A percentile compares a stretch with the other conserved stretches of the same genome.
phyloP scores from a whole-genome alignment of 257 asterid genomes.

The Solanum habrochaites region DNA sequence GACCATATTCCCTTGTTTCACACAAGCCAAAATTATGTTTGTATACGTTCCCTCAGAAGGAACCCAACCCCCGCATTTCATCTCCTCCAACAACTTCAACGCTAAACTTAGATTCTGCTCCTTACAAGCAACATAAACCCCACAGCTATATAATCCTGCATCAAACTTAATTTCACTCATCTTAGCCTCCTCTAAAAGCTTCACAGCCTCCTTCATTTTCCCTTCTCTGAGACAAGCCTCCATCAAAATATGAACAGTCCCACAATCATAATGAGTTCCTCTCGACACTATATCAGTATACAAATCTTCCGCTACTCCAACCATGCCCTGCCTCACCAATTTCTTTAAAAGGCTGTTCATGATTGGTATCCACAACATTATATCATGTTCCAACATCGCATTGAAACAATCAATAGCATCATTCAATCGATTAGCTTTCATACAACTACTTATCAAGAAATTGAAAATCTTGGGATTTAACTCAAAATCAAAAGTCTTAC shows the following conservation, averaged over 20 bases:
- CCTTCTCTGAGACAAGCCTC: slow-evolving; percentile 40
- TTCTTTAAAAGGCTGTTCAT: slow-evolving; percentile 35
- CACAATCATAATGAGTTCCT: slow-evolving; percentile 30
- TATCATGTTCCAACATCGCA: slow-evolving; percentile 28
- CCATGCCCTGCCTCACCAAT: slow-evolving; percentile 36
- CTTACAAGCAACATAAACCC: slow-evolving; percentile 48
- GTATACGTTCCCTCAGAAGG: slow-evolving; percentile 53
- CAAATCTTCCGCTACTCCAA: slow-evolving; percentile 27
- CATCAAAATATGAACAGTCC: slow-evolving; percentile 59
- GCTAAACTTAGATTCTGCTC: slow-evolving; percentile 27
- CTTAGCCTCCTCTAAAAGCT: slow-evolving; percentile 44
- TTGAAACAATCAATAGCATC: slow-evolving; percentile 57
- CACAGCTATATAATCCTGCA: slow-evolving; percentile 30
- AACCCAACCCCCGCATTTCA: slow-evolving; percentile 59
- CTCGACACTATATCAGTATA: slow-evolving; percentile 25
- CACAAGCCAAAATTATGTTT: slow-evolving; percentile 38
- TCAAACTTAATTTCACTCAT: slow-evolving; percentile 37
- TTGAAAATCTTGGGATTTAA: slow-evolving; percentile 28
- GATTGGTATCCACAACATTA: slow-evolving; percentile 15
- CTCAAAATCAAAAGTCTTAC: slow-evolving; percentile 36
- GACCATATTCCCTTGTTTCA: slow-evolving; percentile 50
- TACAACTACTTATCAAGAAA: slow-evolving; percentile 44
- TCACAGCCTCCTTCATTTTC: slow-evolving; percentile 40
- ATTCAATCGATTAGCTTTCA: slow-evolving; percentile 28
- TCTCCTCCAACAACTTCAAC: slow-evolving; percentile 45